These are phyloP conservation scores for Cadophora gregata DNA, from an alignment of 2,329 filamentous ascomycete species.

Conservation along the genomic window DNA sequence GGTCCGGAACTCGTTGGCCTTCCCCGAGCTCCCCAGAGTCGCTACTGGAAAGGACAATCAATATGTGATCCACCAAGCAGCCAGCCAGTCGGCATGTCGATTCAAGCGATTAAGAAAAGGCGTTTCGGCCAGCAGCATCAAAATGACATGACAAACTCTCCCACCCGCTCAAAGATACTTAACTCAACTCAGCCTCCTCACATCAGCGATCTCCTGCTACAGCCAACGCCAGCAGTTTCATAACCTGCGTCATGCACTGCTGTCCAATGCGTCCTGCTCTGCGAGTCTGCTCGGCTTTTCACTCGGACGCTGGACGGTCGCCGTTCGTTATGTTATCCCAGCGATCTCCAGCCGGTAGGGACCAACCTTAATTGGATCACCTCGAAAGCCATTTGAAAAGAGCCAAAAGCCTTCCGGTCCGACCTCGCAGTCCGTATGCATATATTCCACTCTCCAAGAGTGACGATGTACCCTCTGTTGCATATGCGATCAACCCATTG, in stretches of 20 bases:
- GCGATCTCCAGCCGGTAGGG: constrained; percentile 14
- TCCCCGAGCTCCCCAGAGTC: constrained; percentile 11
- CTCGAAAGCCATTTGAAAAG: constrained; percentile 6
- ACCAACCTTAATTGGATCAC: constrained; percentile 20
- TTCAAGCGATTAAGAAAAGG: not conserved
- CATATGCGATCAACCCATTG: constrained; percentile 11
- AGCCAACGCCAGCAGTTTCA: constrained; percentile 12
- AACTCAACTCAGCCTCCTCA: not conserved
- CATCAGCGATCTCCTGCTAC: constrained; percentile 1
- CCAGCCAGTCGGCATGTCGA: not conserved
- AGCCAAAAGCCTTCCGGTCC: constrained; percentile 1
- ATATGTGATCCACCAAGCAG: not conserved
- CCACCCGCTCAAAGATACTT: not conserved
- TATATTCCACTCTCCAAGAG: constrained; percentile 4
- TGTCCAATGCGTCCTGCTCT: constrained; percentile 20
- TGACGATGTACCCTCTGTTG: constrained; percentile 12
- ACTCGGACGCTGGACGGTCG: not conserved
- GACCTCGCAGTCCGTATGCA: constrained; percentile 12
- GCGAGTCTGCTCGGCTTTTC: not conserved
- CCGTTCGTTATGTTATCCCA: not conserved
- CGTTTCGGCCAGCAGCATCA: not conserved
- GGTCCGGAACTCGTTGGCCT: constrained; percentile 9
- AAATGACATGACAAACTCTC: not conserved
- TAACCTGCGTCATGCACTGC: constrained; percentile 26
- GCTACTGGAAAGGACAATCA: constrained; percentile 7